Percentiles rank a stretch among this genome's conserved stretches.
Evolutionary conservation across 495 filamentous ascomycete species (phyloP).

Genomic region (Xylaria sp.): DNA sequence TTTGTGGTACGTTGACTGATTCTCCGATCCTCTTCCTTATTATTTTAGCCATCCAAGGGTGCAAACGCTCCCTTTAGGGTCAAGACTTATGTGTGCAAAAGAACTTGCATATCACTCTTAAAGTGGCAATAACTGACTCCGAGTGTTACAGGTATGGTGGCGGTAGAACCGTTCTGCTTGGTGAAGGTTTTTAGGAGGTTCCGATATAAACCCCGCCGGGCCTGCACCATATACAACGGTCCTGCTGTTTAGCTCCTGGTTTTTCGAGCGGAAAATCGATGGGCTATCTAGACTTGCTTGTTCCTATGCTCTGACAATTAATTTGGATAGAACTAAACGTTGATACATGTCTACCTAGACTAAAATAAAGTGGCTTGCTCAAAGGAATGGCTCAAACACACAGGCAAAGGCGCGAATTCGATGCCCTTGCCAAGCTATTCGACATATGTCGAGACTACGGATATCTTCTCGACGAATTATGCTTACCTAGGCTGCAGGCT

Average conservation of each 20-base stretch:
- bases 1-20: slow-evolving; percentile 60
- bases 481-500: background rate
- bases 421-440: background rate
- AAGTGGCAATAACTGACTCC: slow-evolving; percentile 11
- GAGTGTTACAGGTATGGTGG: slow-evolving; percentile 66
- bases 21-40: background rate
- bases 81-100: background rate
- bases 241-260: too few relatives aligned
- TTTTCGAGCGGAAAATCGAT: background rate
- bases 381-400: background rate
- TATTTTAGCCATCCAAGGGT: background rate
- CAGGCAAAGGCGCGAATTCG: background rate
- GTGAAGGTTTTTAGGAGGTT: slow-evolving; percentile 63
- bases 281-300: background rate
- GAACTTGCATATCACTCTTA: background rate
- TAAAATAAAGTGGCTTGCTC: background rate
- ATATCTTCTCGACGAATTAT: background rate
- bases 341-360: background rate
- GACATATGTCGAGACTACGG: background rate
- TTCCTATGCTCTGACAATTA: background rate
- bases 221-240: background rate
- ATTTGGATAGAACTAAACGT: background rate
- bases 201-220: background rate
- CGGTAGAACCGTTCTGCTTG: slow-evolving; percentile 66
- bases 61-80: background rate